Evolutionary conservation across 768 basidiomycete species (phyloP), one percentile per base, ranked within the genome.

Genomic region (Leccinellum rugosiceps): DNA sequence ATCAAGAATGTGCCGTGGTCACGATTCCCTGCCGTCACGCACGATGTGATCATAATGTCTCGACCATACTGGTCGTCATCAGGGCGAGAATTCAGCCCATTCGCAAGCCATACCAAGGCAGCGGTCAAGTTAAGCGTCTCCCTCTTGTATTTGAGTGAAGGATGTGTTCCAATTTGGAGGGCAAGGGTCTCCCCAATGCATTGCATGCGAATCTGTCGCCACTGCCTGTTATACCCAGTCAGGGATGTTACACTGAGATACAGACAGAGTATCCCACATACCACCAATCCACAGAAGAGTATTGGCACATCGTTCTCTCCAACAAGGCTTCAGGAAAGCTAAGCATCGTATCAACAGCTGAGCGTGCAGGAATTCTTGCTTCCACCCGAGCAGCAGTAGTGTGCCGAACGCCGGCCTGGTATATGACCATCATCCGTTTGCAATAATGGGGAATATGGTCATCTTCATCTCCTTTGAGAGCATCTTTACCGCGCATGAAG

Each of bases 61-160:
- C 38, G 56, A 14, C 51, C 51, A 5, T 53, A 57, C 7, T 57
- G 56, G 26, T 57, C 46, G 9, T 57, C 52, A 11, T 53, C 56
- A 0, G 52, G 56, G 35, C 52, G 46, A 26, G 56, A 57, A 11
- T 57, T 57, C 0, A 57, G 13, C 10, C 51, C 56, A 31, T 57
- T 57, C 11, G 46, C 46, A 6, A 57, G 56, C 56, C 56, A 57
- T 3, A 53, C 56, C 35, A 57, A 25, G 6, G 56, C 56, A 31
- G 56, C 56, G 1, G 56, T 57, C 46, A 57, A 32, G 15, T 57
- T 57, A 4, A 57, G 56, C 0, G 56, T 19, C 23, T 57, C 52
- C 10, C 46, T 57, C 46, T 9, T 41, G 46, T 52, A 57, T 23
- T 9, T 30, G 46, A 57, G 45, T 15, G 51, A 38, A 14, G 56